Conservation (phyloP, 371 early-diverging fungal species). For the Mortierella sp. region DNA sequence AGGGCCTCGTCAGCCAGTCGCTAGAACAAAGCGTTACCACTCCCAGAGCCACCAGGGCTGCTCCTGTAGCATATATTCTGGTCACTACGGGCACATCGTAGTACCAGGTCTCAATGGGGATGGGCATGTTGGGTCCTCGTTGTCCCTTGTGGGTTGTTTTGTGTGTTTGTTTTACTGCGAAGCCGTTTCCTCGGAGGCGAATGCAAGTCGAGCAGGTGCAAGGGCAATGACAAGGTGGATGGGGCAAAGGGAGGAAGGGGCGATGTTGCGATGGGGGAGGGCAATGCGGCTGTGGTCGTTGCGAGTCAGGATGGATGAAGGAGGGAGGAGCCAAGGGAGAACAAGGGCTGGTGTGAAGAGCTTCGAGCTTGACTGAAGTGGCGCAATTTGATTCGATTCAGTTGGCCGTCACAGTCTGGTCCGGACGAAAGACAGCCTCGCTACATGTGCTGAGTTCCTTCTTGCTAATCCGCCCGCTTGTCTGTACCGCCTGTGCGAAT, state of each 20-base stretch:
- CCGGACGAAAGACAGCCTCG: constrained; percentile 9
- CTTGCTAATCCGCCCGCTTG: constrained; percentile 23
- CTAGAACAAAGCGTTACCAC: constrained; percentile 62
- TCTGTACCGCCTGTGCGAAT: constrained; percentile 19
- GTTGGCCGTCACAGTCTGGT: too few relatives aligned
- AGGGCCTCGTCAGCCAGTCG: too few relatives aligned
- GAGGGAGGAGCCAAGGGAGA: too few relatives aligned
- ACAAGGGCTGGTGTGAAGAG: background rate
- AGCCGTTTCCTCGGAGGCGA: too few relatives aligned
- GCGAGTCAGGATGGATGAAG: too few relatives aligned
- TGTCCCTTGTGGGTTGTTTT: background rate
- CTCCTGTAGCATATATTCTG: constrained; percentile 83
- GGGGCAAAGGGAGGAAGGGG: background rate
- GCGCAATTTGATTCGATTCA: constrained; percentile 24
- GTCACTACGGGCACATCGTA: constrained; percentile 90
- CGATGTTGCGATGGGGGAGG: background rate
- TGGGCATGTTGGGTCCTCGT: constrained; percentile 20
- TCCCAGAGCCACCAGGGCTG: constrained; percentile 79
- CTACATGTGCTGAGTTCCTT: constrained; percentile 26
- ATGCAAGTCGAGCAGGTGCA: background rate
- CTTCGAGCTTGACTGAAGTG: constrained; percentile 15
- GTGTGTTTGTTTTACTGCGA: background rate
- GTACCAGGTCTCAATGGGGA: constrained; percentile 93
- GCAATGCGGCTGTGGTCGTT: too few relatives aligned
- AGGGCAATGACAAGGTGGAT: background rate